phyloP scores from a whole-genome alignment of 441 rosid genomes.

The Pelargonium myrrhifolium region DNA sequence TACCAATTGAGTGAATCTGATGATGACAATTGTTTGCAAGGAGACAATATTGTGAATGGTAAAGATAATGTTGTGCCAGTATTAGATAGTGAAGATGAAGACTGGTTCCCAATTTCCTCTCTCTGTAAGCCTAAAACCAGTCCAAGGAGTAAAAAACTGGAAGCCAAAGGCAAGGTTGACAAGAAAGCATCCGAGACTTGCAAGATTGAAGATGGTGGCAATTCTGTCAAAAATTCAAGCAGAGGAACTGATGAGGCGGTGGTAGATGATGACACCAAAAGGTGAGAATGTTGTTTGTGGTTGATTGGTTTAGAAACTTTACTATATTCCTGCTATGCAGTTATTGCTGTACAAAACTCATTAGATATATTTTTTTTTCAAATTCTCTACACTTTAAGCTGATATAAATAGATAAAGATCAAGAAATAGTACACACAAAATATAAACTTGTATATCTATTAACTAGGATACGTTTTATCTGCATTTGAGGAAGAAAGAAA shows the following conservation, averaged over 20 bases:
- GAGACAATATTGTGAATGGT: constrained; percentile 14
- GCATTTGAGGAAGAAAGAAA: background rate
- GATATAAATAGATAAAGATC: background rate
- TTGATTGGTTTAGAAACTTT: background rate
- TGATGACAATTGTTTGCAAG: constrained; percentile 25
- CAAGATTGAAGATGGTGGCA: constrained; percentile 17
- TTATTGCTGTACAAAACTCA: background rate
- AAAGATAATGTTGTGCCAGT: constrained; percentile 8
- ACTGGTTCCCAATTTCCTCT: constrained; percentile 25
- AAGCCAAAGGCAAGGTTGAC: constrained; percentile 18
- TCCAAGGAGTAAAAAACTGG: constrained; percentile 19
- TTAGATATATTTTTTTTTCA: background rate
- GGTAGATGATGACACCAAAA: constrained; percentile 18
- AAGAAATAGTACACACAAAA: background rate
- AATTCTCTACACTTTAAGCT: background rate
- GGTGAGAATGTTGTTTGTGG: constrained; percentile 23
- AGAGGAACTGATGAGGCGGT: constrained; percentile 10
- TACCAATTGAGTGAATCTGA: constrained; percentile 40
- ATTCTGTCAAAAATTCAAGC: background rate
- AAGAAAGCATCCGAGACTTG: constrained; percentile 19
- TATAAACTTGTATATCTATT: background rate
- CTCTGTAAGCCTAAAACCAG: constrained; percentile 20
- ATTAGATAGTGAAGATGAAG: constrained; percentile 27
- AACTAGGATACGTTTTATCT: background rate
- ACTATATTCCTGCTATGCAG: background rate